These are phyloP conservation scores for Pachyrhizus erosus DNA, from an alignment of 306 rosid species.

Conservation along the genomic window DNA sequence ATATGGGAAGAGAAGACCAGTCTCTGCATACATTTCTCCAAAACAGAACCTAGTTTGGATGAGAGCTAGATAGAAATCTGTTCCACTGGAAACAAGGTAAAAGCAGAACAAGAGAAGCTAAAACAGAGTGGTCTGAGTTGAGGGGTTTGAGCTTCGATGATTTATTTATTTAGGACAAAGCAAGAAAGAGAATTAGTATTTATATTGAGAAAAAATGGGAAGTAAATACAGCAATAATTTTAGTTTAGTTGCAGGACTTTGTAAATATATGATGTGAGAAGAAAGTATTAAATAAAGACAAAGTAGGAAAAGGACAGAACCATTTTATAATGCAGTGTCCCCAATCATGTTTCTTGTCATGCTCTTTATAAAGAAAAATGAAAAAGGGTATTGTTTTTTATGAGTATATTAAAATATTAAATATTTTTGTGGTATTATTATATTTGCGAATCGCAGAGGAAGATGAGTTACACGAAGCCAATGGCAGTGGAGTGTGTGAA, in stretches of 20 bases:
- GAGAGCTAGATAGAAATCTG: background rate
- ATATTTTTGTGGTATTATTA: slow-evolving; percentile 1
- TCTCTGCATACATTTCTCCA: slow-evolving; percentile 85
- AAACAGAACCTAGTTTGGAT: slow-evolving; percentile 19
- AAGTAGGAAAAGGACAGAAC: slow-evolving; percentile 63
- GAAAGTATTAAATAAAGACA: slow-evolving; percentile 58
- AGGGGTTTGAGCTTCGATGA: slow-evolving; percentile 20
- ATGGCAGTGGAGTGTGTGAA: slow-evolving; percentile 26
- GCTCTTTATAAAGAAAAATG: slow-evolving; percentile 32
- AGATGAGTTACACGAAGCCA: slow-evolving; percentile 49
- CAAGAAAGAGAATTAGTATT: slow-evolving; percentile 51
- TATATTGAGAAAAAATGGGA: slow-evolving; percentile 27
- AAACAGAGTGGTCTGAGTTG: background rate
- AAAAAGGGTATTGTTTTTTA: slow-evolving; percentile 13
- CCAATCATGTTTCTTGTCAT: slow-evolving; percentile 51
- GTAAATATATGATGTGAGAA: slow-evolving; percentile 49
- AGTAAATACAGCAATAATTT: slow-evolving; percentile 44
- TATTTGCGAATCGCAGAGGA: slow-evolving; percentile 48
- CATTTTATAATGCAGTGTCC: slow-evolving; percentile 63
- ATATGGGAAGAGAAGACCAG: slow-evolving; percentile 71
- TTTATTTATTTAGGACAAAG: slow-evolving; percentile 7
- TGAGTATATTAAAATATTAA: background rate
- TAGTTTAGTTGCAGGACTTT: slow-evolving; percentile 37
- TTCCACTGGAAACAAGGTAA: slow-evolving; percentile 3
- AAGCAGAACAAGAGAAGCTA: slow-evolving; percentile 33